A percentile compares a stretch with the other conserved stretches of the same genome.
phyloP scores from a whole-genome alignment of 805 yeast species.

The Debaryomyces hansenii region DNA sequence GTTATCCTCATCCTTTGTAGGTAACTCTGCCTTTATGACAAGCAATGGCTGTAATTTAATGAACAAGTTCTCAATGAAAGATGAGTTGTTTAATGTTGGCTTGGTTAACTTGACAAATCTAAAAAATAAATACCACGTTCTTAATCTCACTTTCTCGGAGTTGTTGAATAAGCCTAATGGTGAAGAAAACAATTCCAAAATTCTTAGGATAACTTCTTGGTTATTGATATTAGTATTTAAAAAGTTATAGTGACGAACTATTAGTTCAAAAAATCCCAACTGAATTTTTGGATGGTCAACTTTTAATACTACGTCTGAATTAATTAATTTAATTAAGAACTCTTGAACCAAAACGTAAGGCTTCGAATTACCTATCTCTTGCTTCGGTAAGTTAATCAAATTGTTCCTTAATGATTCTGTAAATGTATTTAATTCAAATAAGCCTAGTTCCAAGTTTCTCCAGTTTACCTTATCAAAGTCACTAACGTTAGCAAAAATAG shows the following conservation, averaged over 20 bases:
- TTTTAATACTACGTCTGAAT: slow-evolving; percentile 42
- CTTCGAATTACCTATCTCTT: slow-evolving; percentile 62
- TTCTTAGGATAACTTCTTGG: slow-evolving; percentile 54
- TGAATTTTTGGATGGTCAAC: slow-evolving; percentile 82
- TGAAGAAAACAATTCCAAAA: slow-evolving; percentile 76
- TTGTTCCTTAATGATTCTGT: slow-evolving; percentile 81
- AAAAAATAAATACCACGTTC: slow-evolving; percentile 89
- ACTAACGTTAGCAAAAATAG: slow-evolving; percentile 27
- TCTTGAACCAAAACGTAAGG: slow-evolving; percentile 64
- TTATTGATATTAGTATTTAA: slow-evolving; percentile 41
- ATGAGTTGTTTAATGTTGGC: slow-evolving; percentile 50
- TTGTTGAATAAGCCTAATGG: slow-evolving; percentile 79
- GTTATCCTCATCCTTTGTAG: slow-evolving; percentile 57
- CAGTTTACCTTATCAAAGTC: slow-evolving; percentile 48
- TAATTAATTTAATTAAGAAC: slow-evolving; percentile 56
- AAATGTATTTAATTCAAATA: slow-evolving; percentile 75
- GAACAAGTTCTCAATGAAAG: slow-evolving; percentile 54
- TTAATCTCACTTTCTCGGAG: slow-evolving; percentile 69
- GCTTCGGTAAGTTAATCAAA: slow-evolving; percentile 67
- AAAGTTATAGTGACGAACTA: slow-evolving; percentile 74
- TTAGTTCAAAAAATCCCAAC: slow-evolving; percentile 77
- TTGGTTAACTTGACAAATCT: slow-evolving; percentile 78
- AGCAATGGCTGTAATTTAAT: slow-evolving; percentile 62
- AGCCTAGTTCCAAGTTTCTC: slow-evolving; percentile 84
- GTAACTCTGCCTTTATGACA: slow-evolving; percentile 57